Evolutionary conservation across 208 protist species (phyloP), one percentile per base, ranked within the genome.

Genomic region (Vickermania ingenoplastis): DNA sequence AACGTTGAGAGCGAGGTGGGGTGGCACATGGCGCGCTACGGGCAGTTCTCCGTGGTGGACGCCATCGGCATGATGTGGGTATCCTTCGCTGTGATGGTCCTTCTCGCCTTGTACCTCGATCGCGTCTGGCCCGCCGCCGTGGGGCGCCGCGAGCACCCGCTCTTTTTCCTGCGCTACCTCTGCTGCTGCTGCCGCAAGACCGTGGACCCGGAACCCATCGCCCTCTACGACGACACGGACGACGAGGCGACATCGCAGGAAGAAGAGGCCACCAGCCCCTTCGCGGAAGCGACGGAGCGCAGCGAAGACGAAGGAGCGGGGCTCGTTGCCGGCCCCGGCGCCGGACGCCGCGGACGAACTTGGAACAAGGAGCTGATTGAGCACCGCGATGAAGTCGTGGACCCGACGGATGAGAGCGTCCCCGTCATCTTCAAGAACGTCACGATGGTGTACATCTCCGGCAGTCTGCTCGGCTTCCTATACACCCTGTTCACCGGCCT

Each of bases 101-200:
- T 91, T 23, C 61, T 96, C 27, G 76, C 73, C 52, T 75, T 79
- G 25, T 96, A 96, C 70, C 62, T 96, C 7, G 86, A 96, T 67
- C 80, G 73, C 55, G 86, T 96, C 45, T 61, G 83, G 53, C 85
- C 83, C 23, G 72, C 68, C 30, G 69, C 73, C 0, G 76, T 87
- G 54, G 86, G 86, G 25, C 68, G 73, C 50, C 65, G 67, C 30
- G 63, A 61, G 50, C 69, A 83, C 62, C 81, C 79, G 53, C 64
- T 89, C 28, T 93, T 95, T 62, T 95, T 88, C 63, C 59, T 91
- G 31, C 57, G 61, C 30, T 59, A 67, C 25, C 65, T 89, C 22
- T 48, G 70, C 28, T 68, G 69, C n/a, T 65, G 53, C 45, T 83
- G 76, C 57, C 67, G 56, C 57, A 77, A 65, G 61, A 48, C 27